Evolutionary conservation across 2,329 filamentous ascomycete genomes (phyloP), one percentile per base, ranked within the genome.

Genomic region (Calonectria pseudoreteaudii): DNA sequence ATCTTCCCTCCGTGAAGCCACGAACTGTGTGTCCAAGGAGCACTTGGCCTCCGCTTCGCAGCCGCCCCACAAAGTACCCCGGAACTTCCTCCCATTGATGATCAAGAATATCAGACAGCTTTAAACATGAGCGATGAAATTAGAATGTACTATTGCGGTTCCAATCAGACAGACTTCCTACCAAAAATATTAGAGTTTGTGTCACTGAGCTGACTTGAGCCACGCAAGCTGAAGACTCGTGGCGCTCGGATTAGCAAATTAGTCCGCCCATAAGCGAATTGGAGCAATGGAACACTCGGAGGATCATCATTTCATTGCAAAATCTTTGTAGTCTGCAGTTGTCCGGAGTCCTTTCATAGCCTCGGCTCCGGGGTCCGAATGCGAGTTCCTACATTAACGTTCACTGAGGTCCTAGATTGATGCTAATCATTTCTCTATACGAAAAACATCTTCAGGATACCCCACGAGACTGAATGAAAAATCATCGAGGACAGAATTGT

Each of bases 401-500:
- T 47, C 44, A 23, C 44, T n/a, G 44, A 47, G n/a, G 20, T 47
- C 23, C 10, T 13, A n/a, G 23, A 4, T 13, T 23, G 10, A 47
- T 47, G 9, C 41, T 2, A 47, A 7, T 9, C n/a, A 47, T n/a
- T 20, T 7, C 3, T 47, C 18, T 7, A n/a, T n/a, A 2, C 20
- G 41, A n/a, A n/a, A n/a, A 47, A 5, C 2, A 5, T 23, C 13
- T 4, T 18, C 7, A n/a, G 20, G 5, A 11, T 11, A 20, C 8
- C n/a, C 41, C 41, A 4, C n/a, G 20, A 8, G 16, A 1, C 20
- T 3, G 7, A 2, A n/a, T 23, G 6, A 47, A 47, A 6, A n/a
- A 8, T 18, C 1, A 41, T 34, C 1, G 8, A n/a, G 7, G 20
- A n/a, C 4, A n/a, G n/a, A 10, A n/a, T 3, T 10, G 5, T 5